Base-by-base conservation (phyloP, 1,284 basidiomycete species). In the Leccinum solheimii region DNA sequence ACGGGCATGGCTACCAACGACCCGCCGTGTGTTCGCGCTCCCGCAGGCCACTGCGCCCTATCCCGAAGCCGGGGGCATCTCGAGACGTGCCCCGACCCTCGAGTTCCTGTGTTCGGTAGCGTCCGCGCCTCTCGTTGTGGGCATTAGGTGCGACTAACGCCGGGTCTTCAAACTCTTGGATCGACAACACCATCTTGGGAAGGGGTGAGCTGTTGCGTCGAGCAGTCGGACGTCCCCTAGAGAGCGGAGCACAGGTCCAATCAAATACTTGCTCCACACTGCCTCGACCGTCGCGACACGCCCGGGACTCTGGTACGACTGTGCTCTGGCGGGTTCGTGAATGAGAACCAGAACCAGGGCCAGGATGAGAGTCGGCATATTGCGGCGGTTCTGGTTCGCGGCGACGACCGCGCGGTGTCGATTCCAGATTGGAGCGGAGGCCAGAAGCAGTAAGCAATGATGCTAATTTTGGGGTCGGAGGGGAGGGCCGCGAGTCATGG, bases 1-100 rank as follows among this genome's bases (percentile, higher is more conserved):
- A 49, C 5, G 32, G 30, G 26, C 7, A 51, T 30, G 48, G 23
- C 65, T 72, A 74, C 73, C 69, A 71, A 55, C 71, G 74, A 30
- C 69, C 64, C n/a, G 71, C 69, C n/a, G 68, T 71, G 40, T 79
- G 78, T 67, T 81, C 83, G 43, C 86, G 79, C 63, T 81, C 79
- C 62, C 82, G 62, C 55, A 87, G 71, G 10, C 85, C 86, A 61
- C 83, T 87, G 57, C 86, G 80, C 56, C 86, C 86, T 38, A 76
- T 73, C 10, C 84, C 86, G 60, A 75, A 83, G 9, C 86, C 86
- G 30, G 82, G 83, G 13, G 80, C 83, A 56, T 77, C 75, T 45
- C 71, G 72, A 43, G 73, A 73, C 50, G 66, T 65, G 51, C 78
- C 76, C 43, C 73, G 62, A 4, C 80, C 81, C 38, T 80, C 78